These are phyloP conservation scores for Nicotiana tabacum DNA, from an alignment of 257 asterid genomes.

Conservation along the genomic window DNA sequence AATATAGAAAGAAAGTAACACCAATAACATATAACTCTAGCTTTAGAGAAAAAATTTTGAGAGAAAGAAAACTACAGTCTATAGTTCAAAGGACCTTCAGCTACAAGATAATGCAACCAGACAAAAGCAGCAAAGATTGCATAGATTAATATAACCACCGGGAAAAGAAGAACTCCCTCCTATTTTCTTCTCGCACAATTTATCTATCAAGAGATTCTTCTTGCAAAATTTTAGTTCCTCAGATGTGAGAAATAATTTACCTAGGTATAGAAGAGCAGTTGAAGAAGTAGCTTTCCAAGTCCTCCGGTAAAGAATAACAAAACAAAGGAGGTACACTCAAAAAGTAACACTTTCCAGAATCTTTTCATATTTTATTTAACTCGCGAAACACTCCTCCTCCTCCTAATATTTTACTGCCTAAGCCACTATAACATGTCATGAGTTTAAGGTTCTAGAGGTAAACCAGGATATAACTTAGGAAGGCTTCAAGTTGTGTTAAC, in stretches of 20 bases:
- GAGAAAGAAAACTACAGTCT: neutral
- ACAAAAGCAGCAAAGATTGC: neutral
- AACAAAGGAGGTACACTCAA: neutral
- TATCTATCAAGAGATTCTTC: too few relatives aligned
- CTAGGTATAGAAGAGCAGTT: neutral
- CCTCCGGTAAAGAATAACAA: neutral
- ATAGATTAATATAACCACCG: neutral
- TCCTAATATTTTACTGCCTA: neutral
- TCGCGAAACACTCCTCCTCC: neutral
- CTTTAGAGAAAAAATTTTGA: neutral
- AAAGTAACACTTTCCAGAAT: neutral
- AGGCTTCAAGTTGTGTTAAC: neutral
- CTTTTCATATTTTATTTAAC: neutral
- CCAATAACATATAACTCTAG: neutral
- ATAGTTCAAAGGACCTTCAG: neutral
- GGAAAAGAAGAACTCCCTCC: neutral
- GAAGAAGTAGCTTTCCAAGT: neutral
- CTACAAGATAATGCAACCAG: neutral
- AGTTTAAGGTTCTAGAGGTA: neutral
- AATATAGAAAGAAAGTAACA: neutral
- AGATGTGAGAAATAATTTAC: neutral
- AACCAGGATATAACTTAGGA: neutral
- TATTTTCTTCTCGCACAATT: neutral
- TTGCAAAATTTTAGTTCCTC: neutral
- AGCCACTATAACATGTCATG: neutral